Conservation (phyloP, 2,329 filamentous ascomycete species). For the Beauveria pseudobassiana region DNA sequence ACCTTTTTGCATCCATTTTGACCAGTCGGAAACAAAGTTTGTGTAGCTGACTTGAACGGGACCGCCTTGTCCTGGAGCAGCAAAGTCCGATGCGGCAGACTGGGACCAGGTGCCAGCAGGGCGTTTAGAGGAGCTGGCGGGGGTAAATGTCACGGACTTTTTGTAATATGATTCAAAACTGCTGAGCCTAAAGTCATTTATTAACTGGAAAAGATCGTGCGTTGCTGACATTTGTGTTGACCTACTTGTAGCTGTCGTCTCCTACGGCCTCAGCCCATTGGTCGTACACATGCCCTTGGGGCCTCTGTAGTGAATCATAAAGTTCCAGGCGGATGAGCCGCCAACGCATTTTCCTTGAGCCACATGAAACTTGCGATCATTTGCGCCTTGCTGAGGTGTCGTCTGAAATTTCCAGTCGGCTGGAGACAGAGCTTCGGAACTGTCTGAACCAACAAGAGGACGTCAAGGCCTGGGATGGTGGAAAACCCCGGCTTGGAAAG, state of each 20-base stretch:
- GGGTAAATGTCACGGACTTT: constrained; percentile 20
- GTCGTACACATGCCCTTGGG: constrained; percentile 23
- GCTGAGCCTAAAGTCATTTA: neutral
- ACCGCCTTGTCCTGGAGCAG: constrained; percentile 14
- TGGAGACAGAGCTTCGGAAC: constrained; percentile 16
- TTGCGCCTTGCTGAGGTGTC: constrained; percentile 17
- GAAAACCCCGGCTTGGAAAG: constrained; percentile 21
- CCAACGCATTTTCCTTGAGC: constrained; percentile 30
- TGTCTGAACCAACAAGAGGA: constrained; percentile 16
- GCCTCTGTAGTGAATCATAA: constrained; percentile 27
- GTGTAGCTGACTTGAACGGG: constrained; percentile 21
- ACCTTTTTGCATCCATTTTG: constrained; percentile 17
- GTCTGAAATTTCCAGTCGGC: constrained; percentile 25
- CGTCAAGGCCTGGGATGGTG: constrained; percentile 19
- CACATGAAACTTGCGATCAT: constrained; percentile 26
- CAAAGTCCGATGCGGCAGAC: constrained; percentile 19
- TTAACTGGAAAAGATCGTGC: neutral
- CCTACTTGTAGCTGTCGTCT: constrained; percentile 22
- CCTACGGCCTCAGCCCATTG: constrained; percentile 22
- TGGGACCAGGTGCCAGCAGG: constrained; percentile 19
- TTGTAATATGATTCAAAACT: constrained; percentile 21
- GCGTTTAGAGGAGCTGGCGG: constrained; percentile 8
- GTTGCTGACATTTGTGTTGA: neutral
- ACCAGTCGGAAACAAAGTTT: constrained; percentile 19
- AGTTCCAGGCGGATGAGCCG: constrained; percentile 30